These are phyloP conservation scores for Cryphonectria nitschkei DNA, from an alignment of 2,329 filamentous ascomycete species.

Conservation along the genomic window DNA sequence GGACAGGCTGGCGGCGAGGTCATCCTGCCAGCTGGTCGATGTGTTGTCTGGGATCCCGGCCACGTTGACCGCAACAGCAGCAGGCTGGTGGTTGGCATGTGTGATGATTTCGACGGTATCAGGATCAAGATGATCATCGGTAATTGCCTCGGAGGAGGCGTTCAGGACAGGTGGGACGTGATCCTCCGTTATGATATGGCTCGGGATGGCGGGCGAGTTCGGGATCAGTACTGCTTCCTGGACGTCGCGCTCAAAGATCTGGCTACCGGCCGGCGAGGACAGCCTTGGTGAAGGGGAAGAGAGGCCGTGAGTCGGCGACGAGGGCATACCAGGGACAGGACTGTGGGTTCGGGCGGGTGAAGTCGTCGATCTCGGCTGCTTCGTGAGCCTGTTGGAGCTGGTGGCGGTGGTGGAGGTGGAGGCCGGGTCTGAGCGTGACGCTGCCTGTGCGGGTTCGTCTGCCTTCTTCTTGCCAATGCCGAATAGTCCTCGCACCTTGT, in stretches of 20 bases:
- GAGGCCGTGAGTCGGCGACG: constrained; percentile 68
- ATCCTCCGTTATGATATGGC: constrained; percentile 93
- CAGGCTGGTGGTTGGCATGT: constrained; percentile 81
- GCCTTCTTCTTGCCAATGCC: constrained; percentile 66
- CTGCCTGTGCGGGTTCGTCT: constrained; percentile 47
- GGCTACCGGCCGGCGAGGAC: constrained; percentile 75
- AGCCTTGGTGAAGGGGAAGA: constrained; percentile 71
- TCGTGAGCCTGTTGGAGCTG: constrained; percentile 29
- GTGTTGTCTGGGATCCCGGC: constrained; percentile 40
- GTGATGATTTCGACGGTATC: constrained; percentile 93
- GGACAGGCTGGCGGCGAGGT: constrained; percentile 35
- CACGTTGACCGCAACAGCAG: constrained; percentile 67
- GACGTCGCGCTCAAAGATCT: constrained; percentile 94
- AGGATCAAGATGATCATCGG: constrained; percentile 80
- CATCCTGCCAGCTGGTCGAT: constrained; percentile 34
- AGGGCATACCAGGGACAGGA: constrained; percentile 50
- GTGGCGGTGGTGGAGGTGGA: constrained; percentile 41
- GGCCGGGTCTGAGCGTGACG: constrained; percentile 38
- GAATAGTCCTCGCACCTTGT: constrained; percentile 62
- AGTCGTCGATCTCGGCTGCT: constrained; percentile 38
- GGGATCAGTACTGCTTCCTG: constrained; percentile 77
- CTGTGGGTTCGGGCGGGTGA: constrained; percentile 41
- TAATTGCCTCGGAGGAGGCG: constrained; percentile 90
- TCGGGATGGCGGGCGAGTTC: constrained; percentile 83
- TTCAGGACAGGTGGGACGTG: constrained; percentile 90